Percentiles rank a stretch among this genome's conserved stretches.
Conservation (phyloP, 75 land plant genomes). For the Pinus albicaulis region DNA sequence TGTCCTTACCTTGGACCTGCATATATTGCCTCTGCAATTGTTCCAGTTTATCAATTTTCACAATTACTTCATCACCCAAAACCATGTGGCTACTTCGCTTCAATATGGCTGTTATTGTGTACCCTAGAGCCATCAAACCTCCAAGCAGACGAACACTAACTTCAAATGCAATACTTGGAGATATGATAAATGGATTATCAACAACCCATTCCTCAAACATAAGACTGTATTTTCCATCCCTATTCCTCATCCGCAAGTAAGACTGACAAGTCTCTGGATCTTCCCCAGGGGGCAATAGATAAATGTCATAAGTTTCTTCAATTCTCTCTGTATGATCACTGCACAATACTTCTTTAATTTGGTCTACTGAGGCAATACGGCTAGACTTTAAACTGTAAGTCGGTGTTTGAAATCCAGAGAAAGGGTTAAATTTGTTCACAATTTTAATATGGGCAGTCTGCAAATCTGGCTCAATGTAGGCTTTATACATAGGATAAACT, state of each 20-base stretch:
- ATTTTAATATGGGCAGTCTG: conserved; percentile 41
- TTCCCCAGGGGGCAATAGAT: conserved; percentile 44
- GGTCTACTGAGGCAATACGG: conserved; percentile 20
- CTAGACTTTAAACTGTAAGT: conserved; percentile 38
- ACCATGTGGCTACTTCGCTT: conserved; percentile 27
- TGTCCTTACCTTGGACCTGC: conserved; percentile 48
- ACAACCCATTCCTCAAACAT: conserved; percentile 49
- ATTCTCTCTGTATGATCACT: conserved; percentile 16
- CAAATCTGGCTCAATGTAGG: conserved; percentile 36
- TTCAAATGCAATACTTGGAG: conserved; percentile 43
- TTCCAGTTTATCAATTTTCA: conserved; percentile 40
- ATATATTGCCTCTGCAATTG: conserved; percentile 30
- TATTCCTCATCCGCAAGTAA: conserved; percentile 35
- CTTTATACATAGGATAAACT: conserved; percentile 47
- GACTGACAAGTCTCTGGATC: conserved; percentile 44
- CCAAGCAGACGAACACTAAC: conserved; percentile 47
- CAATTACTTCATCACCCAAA: conserved; percentile 21
- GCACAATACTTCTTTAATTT: conserved; percentile 25
- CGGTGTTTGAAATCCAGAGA: conserved; percentile 40
- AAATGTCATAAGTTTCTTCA: conserved; percentile 37
- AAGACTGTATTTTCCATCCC: conserved; percentile 42
- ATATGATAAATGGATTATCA: conserved; percentile 37
- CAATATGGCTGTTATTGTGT: conserved; percentile 25
- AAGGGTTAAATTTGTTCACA: conserved; percentile 40
- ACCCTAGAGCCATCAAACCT: conserved; percentile 40